Evolutionary conservation across 139 green algal genomes (phyloP).

Genomic region (Chlorella sorokiniana): DNA sequence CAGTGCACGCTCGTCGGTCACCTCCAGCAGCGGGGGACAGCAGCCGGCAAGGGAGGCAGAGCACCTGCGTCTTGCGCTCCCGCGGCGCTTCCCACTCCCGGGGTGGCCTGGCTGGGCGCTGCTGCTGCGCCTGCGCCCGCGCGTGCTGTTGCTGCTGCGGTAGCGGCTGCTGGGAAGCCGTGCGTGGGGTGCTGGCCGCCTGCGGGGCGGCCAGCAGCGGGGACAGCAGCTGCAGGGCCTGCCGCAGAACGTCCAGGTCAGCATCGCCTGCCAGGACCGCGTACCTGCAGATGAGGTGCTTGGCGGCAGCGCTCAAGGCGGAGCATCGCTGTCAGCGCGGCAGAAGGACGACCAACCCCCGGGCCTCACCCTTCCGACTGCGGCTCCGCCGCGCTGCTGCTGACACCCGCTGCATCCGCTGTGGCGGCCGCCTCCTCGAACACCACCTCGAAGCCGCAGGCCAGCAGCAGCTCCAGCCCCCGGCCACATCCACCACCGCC

Average conservation of each 20-base stretch:
- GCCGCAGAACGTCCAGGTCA: conserved; percentile 55
- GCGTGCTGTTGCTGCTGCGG: background rate
- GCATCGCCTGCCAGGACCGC: conserved; percentile 60
- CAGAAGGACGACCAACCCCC: no score
- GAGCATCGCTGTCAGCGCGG: no score
- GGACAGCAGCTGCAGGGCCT: conserved; percentile 40
- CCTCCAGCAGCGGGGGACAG: no score
- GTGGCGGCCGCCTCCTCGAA: conserved; percentile 44
- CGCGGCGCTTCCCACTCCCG: conserved; percentile 10
- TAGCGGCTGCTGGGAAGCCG: background rate
- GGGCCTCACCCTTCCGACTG: background rate
- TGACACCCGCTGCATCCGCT: conserved; percentile 5
- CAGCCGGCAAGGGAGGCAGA: background rate
- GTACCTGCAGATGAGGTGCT: conserved; percentile 52
- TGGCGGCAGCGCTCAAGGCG: background rate
- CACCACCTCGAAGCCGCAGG: conserved; percentile 53
- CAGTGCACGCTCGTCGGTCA: no score
- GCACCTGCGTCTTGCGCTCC: conserved; percentile 9
- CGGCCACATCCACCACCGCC: conserved; percentile 45
- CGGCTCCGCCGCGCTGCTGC: conserved; percentile 40
- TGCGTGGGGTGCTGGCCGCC: no score
- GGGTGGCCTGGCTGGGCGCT: background rate
- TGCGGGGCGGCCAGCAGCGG: background rate
- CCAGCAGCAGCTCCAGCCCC: conserved; percentile 52
- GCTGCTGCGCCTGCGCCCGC: background rate